These are phyloP conservation scores for Arabis hirsuta DNA, from an alignment of 345 rosid species.

Conservation along the genomic window DNA sequence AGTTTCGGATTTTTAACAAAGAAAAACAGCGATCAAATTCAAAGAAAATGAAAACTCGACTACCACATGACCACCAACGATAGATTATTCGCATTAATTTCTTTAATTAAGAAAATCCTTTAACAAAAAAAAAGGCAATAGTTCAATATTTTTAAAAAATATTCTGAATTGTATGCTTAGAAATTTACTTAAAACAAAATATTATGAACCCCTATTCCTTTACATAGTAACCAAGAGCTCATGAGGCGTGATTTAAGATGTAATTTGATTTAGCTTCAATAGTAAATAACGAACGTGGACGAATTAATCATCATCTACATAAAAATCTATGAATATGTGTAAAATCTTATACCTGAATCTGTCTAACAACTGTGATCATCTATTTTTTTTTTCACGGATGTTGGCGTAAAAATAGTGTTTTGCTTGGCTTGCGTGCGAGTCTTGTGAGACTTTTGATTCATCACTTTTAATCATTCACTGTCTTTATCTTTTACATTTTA, in stretches of 20 bases:
- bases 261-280: not conserved
- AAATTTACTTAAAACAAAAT: not conserved
- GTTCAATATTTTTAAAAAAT: not conserved
- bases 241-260: slow-evolving; percentile 11
- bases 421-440: slow-evolving; percentile 38
- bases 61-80: no score
- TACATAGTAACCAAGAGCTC: not conserved
- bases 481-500: slow-evolving; percentile 36
- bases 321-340: not conserved
- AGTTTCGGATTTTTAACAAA: no score
- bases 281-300: slow-evolving; percentile 16
- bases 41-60: no score
- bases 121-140: not conserved
- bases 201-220: not conserved
- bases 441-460: slow-evolving; percentile 36
- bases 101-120: not conserved
- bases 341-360: not conserved
- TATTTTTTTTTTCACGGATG: not conserved
- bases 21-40: no score
- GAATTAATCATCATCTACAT: slow-evolving; percentile 9
- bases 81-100: not conserved
- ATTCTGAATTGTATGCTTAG: not conserved
- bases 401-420: slow-evolving; percentile 26
- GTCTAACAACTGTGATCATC: slow-evolving; percentile 4
- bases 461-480: slow-evolving; percentile 28